Base-by-base conservation (phyloP, 2,329 filamentous ascomycete genomes). In the Clathrospora elynae region DNA sequence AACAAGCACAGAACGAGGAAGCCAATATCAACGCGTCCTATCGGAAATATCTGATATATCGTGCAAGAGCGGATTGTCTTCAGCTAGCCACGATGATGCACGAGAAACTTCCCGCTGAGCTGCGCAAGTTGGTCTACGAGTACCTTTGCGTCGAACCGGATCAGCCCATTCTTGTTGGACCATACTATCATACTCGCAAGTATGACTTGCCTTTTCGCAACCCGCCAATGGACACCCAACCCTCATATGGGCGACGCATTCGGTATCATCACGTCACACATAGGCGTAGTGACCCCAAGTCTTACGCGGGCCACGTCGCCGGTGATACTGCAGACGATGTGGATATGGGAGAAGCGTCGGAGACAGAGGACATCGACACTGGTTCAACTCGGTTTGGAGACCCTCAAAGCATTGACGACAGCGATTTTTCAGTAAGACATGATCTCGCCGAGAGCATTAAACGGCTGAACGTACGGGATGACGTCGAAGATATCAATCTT, bases 101-200 rank as follows among this genome's bases (percentile, higher is more conserved):
- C 25, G 14, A 35, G 6, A 59, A 42, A 25, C 46, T 64, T 4
- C 59, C 61, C 4, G 24, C 12, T 2, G 56, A 61, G 23, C 24
- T 64, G 7, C 53, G 53, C 13, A 47, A 60, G 10, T 11, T 55
- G 16, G 32, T 64, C 3, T 64, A 64, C 25, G 43, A 42, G 22
- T 53, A 50, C 24, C 39, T 64, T 6, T 60, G 55, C 35, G 29
- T 61, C 16, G 56, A 60, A 13, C 28, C 35, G 1, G 57, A 61
- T 6, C 51, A 43, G 13, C 44, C 42, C 1, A 57, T 64, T 16
- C 52, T 49, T 8, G 41, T 59, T 22, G 59, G 61, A 2, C 55
- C 57, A 10, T 56, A 57, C 17, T 54, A 55, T 35, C 61, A 64
- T 25, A 57, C 55, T 13, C 51, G 53, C 2, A 35, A 24, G n/a